Percentiles rank a stretch among this genome's conserved stretches.
Evolutionary conservation across 129 eudicot species (phyloP).

Genomic region (Apium graveolens): DNA sequence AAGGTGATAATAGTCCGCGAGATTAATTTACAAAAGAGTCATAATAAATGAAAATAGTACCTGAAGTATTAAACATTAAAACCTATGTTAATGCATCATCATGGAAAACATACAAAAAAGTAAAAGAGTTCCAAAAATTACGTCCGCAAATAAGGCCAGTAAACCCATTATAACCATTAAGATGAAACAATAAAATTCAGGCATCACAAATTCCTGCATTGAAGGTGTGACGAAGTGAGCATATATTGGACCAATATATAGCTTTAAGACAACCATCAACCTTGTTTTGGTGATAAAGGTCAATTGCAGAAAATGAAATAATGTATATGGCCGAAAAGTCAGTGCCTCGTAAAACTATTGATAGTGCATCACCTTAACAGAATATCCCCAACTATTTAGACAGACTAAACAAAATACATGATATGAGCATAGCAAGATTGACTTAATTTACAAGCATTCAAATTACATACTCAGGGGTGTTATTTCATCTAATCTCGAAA

Average conservation of each 20-base stretch:
- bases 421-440: not conserved
- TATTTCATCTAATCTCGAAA: too few species aligned
- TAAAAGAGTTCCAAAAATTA: conserved; percentile 13
- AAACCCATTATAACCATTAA: conserved; percentile 49
- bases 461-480: not conserved
- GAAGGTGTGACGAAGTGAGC: conserved; percentile 1
- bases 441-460: not conserved
- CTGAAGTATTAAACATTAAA: conserved; percentile 32
- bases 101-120: not conserved
- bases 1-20: not conserved
- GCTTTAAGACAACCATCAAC: not conserved
- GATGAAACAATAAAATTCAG: conserved; percentile 40
- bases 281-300: not conserved
- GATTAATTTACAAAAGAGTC: not conserved
- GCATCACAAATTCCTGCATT: conserved; percentile 50
- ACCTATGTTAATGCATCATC: conserved; percentile 1
- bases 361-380: too few species aligned
- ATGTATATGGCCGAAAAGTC: too few species aligned
- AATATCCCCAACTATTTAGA: too few species aligned
- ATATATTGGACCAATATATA: not conserved
- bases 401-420: too few species aligned
- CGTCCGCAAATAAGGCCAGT: conserved; percentile 65
- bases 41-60: conserved; percentile 17
- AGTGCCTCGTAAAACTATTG: too few species aligned
- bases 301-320: too few species aligned